phyloP scores from a whole-genome alignment of 305 asterid genomes.

The Fraxinus nigra region DNA sequence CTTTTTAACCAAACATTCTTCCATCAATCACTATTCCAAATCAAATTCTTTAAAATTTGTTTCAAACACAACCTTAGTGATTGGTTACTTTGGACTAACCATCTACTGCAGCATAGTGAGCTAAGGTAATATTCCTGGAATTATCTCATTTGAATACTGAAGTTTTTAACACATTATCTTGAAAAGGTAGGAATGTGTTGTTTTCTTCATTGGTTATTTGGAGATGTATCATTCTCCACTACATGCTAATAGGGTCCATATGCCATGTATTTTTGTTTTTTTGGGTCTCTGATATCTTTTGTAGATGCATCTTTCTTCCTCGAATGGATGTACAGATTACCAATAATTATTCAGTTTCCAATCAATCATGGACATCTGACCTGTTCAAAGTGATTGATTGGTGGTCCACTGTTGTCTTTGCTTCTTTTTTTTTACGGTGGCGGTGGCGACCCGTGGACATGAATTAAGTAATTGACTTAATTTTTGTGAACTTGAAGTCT shows the following conservation, averaged over 20 bases:
- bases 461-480: background rate
- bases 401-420: no score
- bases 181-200: constrained; percentile 20
- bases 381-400: no score
- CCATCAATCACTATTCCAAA: no score
- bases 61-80: background rate
- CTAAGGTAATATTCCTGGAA: constrained; percentile 25
- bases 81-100: constrained; percentile 10
- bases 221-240: constrained; percentile 34
- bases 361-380: constrained; percentile 9
- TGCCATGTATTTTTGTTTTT: constrained; percentile 4
- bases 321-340: background rate
- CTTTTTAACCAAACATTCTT: no score
- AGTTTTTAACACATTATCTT: background rate
- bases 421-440: no score
- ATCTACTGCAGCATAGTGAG: constrained; percentile 6
- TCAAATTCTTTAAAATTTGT: no score
- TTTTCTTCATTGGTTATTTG: constrained; percentile 22
- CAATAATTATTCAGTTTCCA: constrained; percentile 19
- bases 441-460: background rate
- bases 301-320: constrained; percentile 23
- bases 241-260: constrained; percentile 23
- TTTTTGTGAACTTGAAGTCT: background rate
- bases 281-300: background rate
- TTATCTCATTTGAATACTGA: background rate